Evolutionary conservation across 23 red algal genomes (phyloP), one percentile per base, ranked within the genome.

Genomic region (Gracilaria domingensis): DNA sequence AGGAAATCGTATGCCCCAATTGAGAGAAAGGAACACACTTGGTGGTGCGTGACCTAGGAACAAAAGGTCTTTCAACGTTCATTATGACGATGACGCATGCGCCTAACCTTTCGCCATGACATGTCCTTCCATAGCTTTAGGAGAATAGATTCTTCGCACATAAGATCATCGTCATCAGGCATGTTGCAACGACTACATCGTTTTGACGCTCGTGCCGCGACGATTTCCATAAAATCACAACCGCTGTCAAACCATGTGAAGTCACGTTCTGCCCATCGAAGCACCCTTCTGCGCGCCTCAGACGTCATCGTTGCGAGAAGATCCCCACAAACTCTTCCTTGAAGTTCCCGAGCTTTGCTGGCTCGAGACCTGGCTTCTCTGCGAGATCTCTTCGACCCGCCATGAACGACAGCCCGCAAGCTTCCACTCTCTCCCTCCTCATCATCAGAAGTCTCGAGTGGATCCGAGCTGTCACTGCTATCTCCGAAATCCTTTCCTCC

Each of bases 251-350:
- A 87, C 83, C 83, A 87, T 37, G 83, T 65, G 29, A 72, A 87
- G 83, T 87, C 83, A 45, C 66, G 61, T 44, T 87, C 83, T 36
- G 83, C 83, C 83, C 83, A 87, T 37, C 62, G 62, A 17, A 87
- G 83, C 9, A 87, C 83, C 17, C 83, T 58, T 87, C 62, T 74
- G 54, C 67, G 65, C 32, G 67, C 67, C 39, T 87, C 83, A 17
- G 24, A 54, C 23, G 61, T 54, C 83, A 87, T 87, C 36, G 54
- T 74, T 39, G 62, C 16, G 4, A 87, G 67, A 44, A 74, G 44
- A 0, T 87, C 65, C 8, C 83, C 83, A 87, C 83, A 87, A 18
- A 87, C 83, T 72, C 83, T 57, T 25, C 29, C 42, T 58, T 87
- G 83, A 17, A 87, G 62, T 55, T 87, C 83, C n/a, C 47, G 61